Conservation (phyloP, 345 rosid species). For the Linum lewisii region DNA sequence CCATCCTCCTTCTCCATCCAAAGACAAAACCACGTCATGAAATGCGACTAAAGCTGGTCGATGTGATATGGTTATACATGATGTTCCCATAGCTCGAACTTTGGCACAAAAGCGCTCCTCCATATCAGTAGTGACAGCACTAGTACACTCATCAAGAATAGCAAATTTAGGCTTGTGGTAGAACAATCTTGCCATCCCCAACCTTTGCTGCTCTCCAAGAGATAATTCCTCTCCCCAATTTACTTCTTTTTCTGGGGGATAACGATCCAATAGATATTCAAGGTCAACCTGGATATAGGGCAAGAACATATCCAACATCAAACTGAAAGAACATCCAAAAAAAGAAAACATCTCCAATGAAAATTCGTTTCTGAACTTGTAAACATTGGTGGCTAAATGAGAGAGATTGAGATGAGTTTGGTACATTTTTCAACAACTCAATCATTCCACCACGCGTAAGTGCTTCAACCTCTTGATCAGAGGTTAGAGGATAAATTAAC, state of each 20-base stretch:
- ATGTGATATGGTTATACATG: constrained; percentile 98
- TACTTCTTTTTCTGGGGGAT: constrained; percentile 76
- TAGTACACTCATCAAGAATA: constrained; percentile 99
- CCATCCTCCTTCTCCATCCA: constrained; percentile 99
- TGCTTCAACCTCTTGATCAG: constrained; percentile 53
- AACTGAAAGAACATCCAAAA: neutral
- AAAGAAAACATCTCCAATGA: neutral
- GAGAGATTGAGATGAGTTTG: constrained; percentile 15
- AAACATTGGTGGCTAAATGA: neutral
- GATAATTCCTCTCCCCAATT: constrained; percentile 98
- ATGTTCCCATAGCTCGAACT: constrained; percentile 98
- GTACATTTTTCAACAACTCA: constrained; percentile 85
- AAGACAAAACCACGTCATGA: constrained; percentile 87
- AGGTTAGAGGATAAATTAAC: constrained; percentile 91
- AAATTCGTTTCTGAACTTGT: neutral
- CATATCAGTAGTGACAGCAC: constrained; percentile 99
- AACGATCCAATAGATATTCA: constrained; percentile 83
- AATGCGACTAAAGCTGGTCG: constrained; percentile 98
- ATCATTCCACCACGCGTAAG: constrained; percentile 72
- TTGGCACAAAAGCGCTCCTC: constrained; percentile 95
- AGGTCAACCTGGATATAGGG: constrained; percentile 67
- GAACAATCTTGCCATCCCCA: constrained; percentile 97
- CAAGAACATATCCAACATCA: constrained; percentile 8
- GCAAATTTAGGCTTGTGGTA: constrained; percentile 99
- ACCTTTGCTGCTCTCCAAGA: constrained; percentile 95